Evolutionary conservation across 345 rosid species (phyloP).

Genomic region (Euphorbia tirucalli): DNA sequence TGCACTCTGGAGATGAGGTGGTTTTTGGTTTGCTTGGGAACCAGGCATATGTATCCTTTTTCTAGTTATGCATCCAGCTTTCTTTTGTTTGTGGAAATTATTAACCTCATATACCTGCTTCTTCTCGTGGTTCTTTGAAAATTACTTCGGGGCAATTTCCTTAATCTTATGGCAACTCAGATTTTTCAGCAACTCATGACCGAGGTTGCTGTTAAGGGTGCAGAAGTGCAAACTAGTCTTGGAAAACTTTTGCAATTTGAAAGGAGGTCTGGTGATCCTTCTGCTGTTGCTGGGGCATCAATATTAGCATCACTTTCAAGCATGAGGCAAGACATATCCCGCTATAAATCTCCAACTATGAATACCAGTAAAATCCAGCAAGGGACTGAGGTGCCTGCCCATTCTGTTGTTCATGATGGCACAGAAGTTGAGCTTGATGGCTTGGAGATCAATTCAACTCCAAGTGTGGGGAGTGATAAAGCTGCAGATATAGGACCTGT

Average conservation of each 20-base stretch:
- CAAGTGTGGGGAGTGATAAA: slow-evolving; percentile 48
- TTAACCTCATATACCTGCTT: slow-evolving; percentile 12
- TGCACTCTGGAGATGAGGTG: slow-evolving; percentile 79
- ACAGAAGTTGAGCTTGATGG: slow-evolving; percentile 52
- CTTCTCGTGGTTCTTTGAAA: not conserved
- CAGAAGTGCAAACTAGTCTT: slow-evolving; percentile 45
- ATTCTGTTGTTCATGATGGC: slow-evolving; percentile 48
- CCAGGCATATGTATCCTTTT: slow-evolving; percentile 85
- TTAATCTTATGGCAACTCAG: slow-evolving; percentile 41
- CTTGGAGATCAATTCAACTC: slow-evolving; percentile 56
- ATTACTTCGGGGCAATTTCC: slow-evolving; percentile 30
- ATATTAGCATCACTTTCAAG: slow-evolving; percentile 69
- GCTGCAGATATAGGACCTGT: slow-evolving; percentile 52
- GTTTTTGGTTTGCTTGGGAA: slow-evolving; percentile 54
- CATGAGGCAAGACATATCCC: slow-evolving; percentile 54
- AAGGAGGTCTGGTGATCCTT: slow-evolving; percentile 66
- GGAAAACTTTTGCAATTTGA: slow-evolving; percentile 55
- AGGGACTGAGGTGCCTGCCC: slow-evolving; percentile 47
- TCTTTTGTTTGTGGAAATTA: slow-evolving; percentile 13
- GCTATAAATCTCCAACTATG: slow-evolving; percentile 52
- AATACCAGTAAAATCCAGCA: slow-evolving; percentile 45
- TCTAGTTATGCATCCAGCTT: not conserved
- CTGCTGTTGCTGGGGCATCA: slow-evolving; percentile 73
- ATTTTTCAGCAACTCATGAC: slow-evolving; percentile 64
- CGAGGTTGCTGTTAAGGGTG: slow-evolving; percentile 53